Evolutionary conservation across 164 flowering plant species (phyloP), one percentile per base, ranked within the genome.

Genomic region (Santalum album): DNA sequence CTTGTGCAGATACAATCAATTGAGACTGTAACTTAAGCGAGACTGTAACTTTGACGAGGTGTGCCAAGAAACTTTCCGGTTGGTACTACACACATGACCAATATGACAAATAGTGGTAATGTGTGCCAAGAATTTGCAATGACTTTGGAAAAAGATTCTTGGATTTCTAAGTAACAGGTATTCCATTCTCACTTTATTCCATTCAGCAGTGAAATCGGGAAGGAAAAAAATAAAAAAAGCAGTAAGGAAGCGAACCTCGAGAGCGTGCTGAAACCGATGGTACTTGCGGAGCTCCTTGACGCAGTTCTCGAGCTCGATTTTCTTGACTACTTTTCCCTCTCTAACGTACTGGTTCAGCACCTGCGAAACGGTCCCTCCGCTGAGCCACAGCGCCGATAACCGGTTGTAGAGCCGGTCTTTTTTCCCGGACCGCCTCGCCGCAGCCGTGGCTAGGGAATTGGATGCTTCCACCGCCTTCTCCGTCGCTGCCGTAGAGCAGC

Each of bases 261-360:
- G 45, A n/a, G 45, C 45, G 45, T 42, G 45, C 10, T 42, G 45
- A 21, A 42, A 42, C 7, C 45, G 20, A 7, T 12, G 21, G 45
- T 42, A n/a, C 45, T 18, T 42, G 45, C 45, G 45, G 45, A 42
- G 45, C 45, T 42, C 45, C 21, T 4, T n/a, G 45, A 42, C 45
- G 45, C 45, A 42, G 20, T 5, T 18, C 45, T 42, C 21, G 45
- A 42, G 45, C 45, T 42, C 45, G 4, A 17, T 17, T 18, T 42
- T 42, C 45, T 18, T 42, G 20, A 42, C 4, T 20, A 11, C 4
- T 42, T 18, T 42, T 4, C 45, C 45, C 45, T 42, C 45, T 21
- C 45, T 17, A 18, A 42, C 21, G 45, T 42, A 42, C 21, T 42
- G 9, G 21, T 42, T 42, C 45, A 42, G 21, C 20, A 42, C 45